Base-by-base conservation (phyloP, 139 green algal genomes). In the Chlamydomonas eustigma region DNA sequence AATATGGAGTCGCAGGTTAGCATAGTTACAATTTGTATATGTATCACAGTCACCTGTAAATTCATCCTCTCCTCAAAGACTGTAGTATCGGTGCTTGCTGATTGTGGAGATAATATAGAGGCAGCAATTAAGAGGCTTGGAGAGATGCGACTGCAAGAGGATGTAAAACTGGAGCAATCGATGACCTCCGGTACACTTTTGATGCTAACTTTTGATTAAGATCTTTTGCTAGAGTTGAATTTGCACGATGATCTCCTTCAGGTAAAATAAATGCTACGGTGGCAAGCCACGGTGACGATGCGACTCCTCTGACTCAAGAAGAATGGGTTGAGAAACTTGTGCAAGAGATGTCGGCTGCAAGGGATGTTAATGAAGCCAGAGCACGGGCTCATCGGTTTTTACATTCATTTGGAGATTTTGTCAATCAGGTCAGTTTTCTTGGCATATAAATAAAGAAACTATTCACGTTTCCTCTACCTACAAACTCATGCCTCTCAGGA, bases 241-340 rank as follows among this genome's bases (percentile, higher is more conserved):
- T n/a, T n/a, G n/a, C n/a, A n/a, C n/a, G n/a, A n/a, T n/a, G n/a
- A n/a, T n/a, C n/a, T n/a, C n/a, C n/a, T n/a, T n/a, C n/a, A n/a
- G n/a, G n/a, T n/a, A n/a, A n/a, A n/a, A n/a, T n/a, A n/a, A n/a
- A n/a, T n/a, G n/a, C n/a, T n/a, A n/a, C n/a, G n/a, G n/a, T n/a
- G n/a, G n/a, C n/a, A n/a, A n/a, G n/a, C n/a, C n/a, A n/a, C n/a
- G n/a, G n/a, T n/a, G n/a, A n/a, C n/a, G 44, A 58, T 12, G 12
- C 44, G 12, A 58, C 18, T 2, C 39, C 37, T 36, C 24, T 39
- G 3, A 71, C 69, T 8, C 8, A 2, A 32, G 18, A 32, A 39
- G 80, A 94, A 44, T 97, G 92, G 92, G 80, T 95, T 18, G 90
- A 94, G 2, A 50, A 76, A 0, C 63, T 95, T 4, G 91, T 97